Evolutionary conservation across 1,284 basidiomycete species (phyloP), one percentile per base, ranked within the genome.

Genomic region (Leccinum ponderosum): DNA sequence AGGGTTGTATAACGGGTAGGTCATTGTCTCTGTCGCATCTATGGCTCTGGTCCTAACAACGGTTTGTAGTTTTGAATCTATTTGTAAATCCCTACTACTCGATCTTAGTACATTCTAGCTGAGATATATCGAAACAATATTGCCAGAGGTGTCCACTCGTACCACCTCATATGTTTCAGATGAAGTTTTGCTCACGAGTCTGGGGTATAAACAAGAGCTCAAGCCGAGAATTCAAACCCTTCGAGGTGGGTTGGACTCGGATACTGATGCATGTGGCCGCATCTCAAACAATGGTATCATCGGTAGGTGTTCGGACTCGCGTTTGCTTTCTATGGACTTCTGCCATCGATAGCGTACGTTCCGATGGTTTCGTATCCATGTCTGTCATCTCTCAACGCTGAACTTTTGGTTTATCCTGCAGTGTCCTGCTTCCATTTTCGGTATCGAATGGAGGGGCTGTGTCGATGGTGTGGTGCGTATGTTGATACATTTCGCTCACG

Each of bases 161-260:
- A 17, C 25, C 15, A 25, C 17, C 17, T 12, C 15, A 39, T 31
- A 65, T 12, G 22, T 53, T 48, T 62, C 59, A 1, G 77, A 78
- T 60, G 76, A 75, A 50, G 66, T 60, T 6, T 52, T 74, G n/a
- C 69, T 78, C 9, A 77, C 74, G 1, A 60, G 62, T 15, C 66
- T 77, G 9, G 77, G 80, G 11, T 83, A 82, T 65, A 77, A 77
- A 57, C 79, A 81, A 57, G 81, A 82, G 65, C 73, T 79, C 65
- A 77, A 74, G 55, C 73, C 29, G 77, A n/a, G 72, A 53, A 4
- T 73, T 71, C 17, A 63, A 47, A 33, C 63, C 60, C 25, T 44
- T 71, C 25, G 69, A 71, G 51, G 68, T 66, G 42, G 22, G 66
- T 55, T 12, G 17, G 42, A 20, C 37, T 39, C 15, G 2, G 3